phyloP scores from a whole-genome alignment of 2,329 filamentous ascomycete species.

The Colletotrichum abscissum region DNA sequence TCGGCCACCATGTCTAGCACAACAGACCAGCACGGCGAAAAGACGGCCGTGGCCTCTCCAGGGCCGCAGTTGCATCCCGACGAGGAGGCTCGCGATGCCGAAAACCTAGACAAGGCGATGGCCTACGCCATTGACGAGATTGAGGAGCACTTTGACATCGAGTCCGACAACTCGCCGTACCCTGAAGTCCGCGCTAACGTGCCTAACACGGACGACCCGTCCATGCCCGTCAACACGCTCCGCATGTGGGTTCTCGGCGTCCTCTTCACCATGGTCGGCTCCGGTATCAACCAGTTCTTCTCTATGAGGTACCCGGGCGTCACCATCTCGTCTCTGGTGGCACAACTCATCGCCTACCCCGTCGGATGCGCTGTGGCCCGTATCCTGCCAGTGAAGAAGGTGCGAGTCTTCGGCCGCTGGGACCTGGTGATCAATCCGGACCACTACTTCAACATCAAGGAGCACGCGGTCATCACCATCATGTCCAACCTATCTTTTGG shows the following conservation, averaged over 20 bases:
- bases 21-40: slow-evolving; percentile 1
- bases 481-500: slow-evolving; percentile 63
- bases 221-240: slow-evolving; percentile 49
- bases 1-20: slow-evolving; percentile 8
- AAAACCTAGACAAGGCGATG: slow-evolving; percentile 27
- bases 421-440: slow-evolving; percentile 58
- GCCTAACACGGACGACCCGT: slow-evolving; percentile 49
- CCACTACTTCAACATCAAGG: slow-evolving; percentile 61
- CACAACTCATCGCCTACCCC: slow-evolving; percentile 50
- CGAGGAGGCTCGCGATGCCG: background rate
- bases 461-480: slow-evolving; percentile 63
- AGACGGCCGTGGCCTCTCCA: background rate
- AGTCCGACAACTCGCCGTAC: slow-evolving; percentile 46
- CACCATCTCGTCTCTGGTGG: slow-evolving; percentile 49
- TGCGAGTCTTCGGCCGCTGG: slow-evolving; percentile 44
- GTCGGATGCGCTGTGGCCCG: slow-evolving; percentile 48
- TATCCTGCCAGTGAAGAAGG: slow-evolving; percentile 46
- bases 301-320: slow-evolving; percentile 50
- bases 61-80: background rate
- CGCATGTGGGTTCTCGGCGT: slow-evolving; percentile 49
- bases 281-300: slow-evolving; percentile 51
- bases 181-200: slow-evolving; percentile 54
- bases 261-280: slow-evolving; percentile 45
- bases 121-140: slow-evolving; percentile 26
- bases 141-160: slow-evolving; percentile 25